A percentile compares a stretch with the other conserved stretches of the same genome.
Conservation (phyloP, 129 eudicot species). For the Lactuca sativa region DNA sequence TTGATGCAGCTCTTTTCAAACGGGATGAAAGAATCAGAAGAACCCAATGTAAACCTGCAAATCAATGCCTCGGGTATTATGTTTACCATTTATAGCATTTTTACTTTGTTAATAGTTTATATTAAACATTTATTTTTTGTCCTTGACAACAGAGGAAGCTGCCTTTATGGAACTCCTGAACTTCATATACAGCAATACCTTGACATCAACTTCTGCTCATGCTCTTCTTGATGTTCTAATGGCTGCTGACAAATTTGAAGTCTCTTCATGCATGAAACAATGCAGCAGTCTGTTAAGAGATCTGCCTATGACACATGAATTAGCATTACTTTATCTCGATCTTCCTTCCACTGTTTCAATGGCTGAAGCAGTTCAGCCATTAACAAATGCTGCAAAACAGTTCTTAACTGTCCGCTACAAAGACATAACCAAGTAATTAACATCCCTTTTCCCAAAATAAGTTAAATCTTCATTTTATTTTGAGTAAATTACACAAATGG, state of each 20-base stretch:
- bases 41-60: slow-evolving; percentile 46
- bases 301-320: slow-evolving; percentile 71
- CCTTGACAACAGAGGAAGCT: slow-evolving; percentile 68
- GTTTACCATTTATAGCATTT: neutral
- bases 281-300: slow-evolving; percentile 55
- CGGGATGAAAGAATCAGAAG: slow-evolving; percentile 68
- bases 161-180: slow-evolving; percentile 83
- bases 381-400: slow-evolving; percentile 66
- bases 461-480: too few species aligned
- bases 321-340: slow-evolving; percentile 79
- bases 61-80: slow-evolving; percentile 71
- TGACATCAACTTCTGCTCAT: slow-evolving; percentile 47
- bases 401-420: slow-evolving; percentile 66
- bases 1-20: slow-evolving; percentile 68
- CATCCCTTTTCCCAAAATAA: too few species aligned
- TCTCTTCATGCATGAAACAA: slow-evolving; percentile 84
- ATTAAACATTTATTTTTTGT: slow-evolving; percentile 9
- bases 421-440: slow-evolving; percentile 68
- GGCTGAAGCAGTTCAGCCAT: slow-evolving; percentile 79
- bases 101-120: too few species aligned
- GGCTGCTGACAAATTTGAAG: slow-evolving; percentile 94
- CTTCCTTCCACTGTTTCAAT: slow-evolving; percentile 61
- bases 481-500: too few species aligned
- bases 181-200: slow-evolving; percentile 69
- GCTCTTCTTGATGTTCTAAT: slow-evolving; percentile 71